These are phyloP conservation scores for Alternaria angustiovoidea DNA, from an alignment of 2,329 filamentous ascomycete genomes.

Conservation along the genomic window DNA sequence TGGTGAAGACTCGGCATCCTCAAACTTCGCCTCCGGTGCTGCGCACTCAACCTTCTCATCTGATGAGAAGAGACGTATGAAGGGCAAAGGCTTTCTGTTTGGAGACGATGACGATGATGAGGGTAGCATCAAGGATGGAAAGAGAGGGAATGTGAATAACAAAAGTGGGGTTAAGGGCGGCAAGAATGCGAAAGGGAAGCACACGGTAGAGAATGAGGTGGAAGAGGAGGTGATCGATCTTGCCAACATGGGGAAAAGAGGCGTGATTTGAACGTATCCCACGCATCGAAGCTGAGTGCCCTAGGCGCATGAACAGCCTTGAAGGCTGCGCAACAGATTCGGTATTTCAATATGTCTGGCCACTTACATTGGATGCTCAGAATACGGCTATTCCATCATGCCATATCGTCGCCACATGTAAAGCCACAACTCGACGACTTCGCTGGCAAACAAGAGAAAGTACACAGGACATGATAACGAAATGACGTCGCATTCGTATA, in stretches of 20 bases:
- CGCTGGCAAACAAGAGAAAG: background rate
- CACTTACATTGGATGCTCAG: constrained; percentile 1
- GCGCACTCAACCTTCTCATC: constrained; percentile 47
- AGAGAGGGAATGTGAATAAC: constrained; percentile 31
- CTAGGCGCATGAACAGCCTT: background rate
- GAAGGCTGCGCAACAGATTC: constrained; percentile 4
- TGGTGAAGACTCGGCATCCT: constrained; percentile 45
- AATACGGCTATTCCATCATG: background rate
- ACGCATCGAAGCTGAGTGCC: background rate
- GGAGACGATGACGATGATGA: constrained; percentile 52
- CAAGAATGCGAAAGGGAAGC: constrained; percentile 32
- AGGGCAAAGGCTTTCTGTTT: constrained; percentile 52
- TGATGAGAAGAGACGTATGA: constrained; percentile 47
- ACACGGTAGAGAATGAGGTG: constrained; percentile 36
- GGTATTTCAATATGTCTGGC: background rate
- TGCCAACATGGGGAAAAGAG: constrained; percentile 44
- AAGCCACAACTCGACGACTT: background rate
- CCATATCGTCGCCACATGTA: background rate
- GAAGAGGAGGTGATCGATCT: constrained; percentile 51
- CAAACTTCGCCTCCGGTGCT: constrained; percentile 45
- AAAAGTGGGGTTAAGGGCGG: constrained; percentile 26
- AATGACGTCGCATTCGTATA: background rate
- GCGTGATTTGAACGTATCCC: constrained; percentile 30
- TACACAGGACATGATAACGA: background rate
- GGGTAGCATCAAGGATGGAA: constrained; percentile 22